Evolutionary conservation across 2,329 filamentous ascomycete genomes (phyloP).

Genomic region (Colletotrichum theobromicola): DNA sequence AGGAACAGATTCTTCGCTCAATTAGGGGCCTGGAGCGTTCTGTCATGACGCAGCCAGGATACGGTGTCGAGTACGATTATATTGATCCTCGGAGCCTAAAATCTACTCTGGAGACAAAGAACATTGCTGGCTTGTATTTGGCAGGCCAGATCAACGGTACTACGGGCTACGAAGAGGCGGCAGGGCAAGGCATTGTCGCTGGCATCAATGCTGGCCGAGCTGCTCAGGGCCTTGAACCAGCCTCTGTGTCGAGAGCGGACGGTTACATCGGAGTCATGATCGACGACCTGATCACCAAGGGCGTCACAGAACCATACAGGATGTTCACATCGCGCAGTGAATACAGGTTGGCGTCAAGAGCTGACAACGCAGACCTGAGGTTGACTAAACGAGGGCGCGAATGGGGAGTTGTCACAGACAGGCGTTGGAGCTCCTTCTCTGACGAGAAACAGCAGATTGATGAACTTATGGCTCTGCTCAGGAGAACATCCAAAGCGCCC

Average conservation of each 20-base stretch:
- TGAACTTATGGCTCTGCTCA: slow-evolving; percentile 67
- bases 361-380: slow-evolving; percentile 91
- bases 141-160: slow-evolving; percentile 98
- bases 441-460: slow-evolving; percentile 71
- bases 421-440: slow-evolving; percentile 75
- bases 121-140: slow-evolving; percentile 85
- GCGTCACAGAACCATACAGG: slow-evolving; percentile 94
- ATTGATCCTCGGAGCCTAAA: slow-evolving; percentile 89
- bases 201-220: slow-evolving; percentile 93
- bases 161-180: slow-evolving; percentile 97
- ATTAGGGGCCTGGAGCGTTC: slow-evolving; percentile 89
- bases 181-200: slow-evolving; percentile 89
- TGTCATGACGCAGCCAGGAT: slow-evolving; percentile 91
- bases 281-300: slow-evolving; percentile 95
- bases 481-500: slow-evolving; percentile 61
- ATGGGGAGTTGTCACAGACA: slow-evolving; percentile 80
- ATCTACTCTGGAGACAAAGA: slow-evolving; percentile 92
- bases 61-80: slow-evolving; percentile 98
- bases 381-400: slow-evolving; percentile 79
- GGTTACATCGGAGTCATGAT: slow-evolving; percentile 99
- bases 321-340: slow-evolving; percentile 98
- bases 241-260: slow-evolving; percentile 80
- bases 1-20: slow-evolving; percentile 83
- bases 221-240: slow-evolving; percentile 66
- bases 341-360: slow-evolving; percentile 89